Base-by-base conservation (phyloP, 148 eudicot genomes). In the Heliamphora exappendiculata region DNA sequence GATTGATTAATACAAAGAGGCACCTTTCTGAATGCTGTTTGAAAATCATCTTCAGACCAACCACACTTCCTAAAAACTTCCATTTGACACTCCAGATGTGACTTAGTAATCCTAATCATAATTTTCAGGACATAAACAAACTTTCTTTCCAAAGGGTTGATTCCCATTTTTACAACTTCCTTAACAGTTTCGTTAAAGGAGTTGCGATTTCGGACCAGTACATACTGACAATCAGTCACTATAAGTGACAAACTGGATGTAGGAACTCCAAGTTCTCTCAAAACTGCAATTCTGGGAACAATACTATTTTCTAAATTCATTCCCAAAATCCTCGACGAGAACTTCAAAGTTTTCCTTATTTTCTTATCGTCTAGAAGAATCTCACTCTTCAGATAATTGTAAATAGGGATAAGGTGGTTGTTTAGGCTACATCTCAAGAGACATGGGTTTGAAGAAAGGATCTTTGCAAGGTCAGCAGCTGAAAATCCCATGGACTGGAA, bases 11-110 rank as follows among this genome's bases (percentile, higher is more conserved):
- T 78, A 59, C 75, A 70, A 13, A 14, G 60, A 1, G 78, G 78
- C 12, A 74, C 72, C 55, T 74, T 75, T 49, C 62, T 74, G 59
- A 78, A 82, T 29, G 85, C 85, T 28, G 20, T 42, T 0, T 62
- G 34, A 39, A 78, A 75, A 20, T 82, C 85, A 63, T 78, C 79
- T 22, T 75, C 54, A 49, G 82, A 78, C 79, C 79, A 78, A 78
- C 85, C 85, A 78, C 79, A 78, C 29, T 72, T 75, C 47, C 17
- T 71, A 57, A 75, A 79, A 24, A 58, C 69, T 7, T 59, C 69
- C 74, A 44, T 13, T 47, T 31, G 14, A 29, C n/a, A 53, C 9
- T 67, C 72, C 34, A 16, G 45, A 13, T 34, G 24, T 69, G 54
- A 19, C 33, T 26, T 45, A 16, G 7, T 6, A 3, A 12, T 26